Conservation (phyloP, 1,139 yeast species). For the Trichomonascaceae sp. region DNA sequence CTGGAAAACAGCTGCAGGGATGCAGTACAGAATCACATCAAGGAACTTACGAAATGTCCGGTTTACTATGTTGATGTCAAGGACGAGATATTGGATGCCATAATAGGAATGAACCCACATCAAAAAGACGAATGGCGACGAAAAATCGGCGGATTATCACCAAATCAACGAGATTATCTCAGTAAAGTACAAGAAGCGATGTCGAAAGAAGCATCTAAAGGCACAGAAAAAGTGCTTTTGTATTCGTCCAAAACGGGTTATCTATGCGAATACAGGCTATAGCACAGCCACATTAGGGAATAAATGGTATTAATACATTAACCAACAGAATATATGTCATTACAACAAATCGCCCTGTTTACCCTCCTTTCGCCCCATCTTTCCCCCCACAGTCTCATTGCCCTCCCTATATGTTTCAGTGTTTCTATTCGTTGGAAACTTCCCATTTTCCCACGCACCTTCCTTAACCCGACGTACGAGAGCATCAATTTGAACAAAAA, state of each 20-base stretch:
- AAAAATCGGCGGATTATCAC: constrained; percentile 69
- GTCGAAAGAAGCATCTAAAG: constrained; percentile 64
- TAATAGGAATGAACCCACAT: constrained; percentile 64
- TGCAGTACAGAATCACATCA: constrained; percentile 51
- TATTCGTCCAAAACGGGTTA: constrained; percentile 70
- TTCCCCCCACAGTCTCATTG: no score
- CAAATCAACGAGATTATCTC: constrained; percentile 72
- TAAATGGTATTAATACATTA: neutral
- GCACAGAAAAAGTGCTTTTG: constrained; percentile 66
- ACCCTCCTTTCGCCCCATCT: no score
- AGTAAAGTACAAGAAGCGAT: constrained; percentile 63
- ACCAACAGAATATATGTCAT: neutral
- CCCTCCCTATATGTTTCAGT: neutral
- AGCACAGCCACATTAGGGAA: neutral
- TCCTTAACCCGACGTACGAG: no score
- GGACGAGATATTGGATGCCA: constrained; percentile 81
- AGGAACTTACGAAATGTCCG: constrained; percentile 51
- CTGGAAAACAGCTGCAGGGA: constrained; percentile 65
- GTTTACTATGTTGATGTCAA: constrained; percentile 67
- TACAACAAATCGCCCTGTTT: no score
- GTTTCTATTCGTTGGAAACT: neutral
- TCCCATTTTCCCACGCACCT: neutral
- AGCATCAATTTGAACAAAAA: neutral
- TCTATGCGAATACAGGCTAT: constrained; percentile 54
- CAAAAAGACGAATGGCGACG: constrained; percentile 84